Conservation (phyloP, 2,329 filamentous ascomycete species). For the Cladophialophora yegresii region DNA sequence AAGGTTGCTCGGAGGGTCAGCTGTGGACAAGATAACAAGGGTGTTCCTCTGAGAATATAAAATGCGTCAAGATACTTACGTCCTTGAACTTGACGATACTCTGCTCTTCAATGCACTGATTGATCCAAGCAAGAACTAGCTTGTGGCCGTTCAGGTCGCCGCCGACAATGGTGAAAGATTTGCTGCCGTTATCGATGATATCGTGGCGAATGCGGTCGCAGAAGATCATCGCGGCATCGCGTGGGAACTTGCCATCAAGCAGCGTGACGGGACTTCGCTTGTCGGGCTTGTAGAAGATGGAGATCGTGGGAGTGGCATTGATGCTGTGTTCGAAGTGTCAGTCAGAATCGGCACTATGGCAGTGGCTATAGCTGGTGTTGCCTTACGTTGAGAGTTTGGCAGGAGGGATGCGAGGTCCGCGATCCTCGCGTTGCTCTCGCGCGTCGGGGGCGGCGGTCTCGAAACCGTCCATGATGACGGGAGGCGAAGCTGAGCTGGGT, state of each 20-base stretch:
- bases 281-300: constrained; percentile 28
- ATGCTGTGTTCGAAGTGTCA: constrained; percentile 14
- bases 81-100: constrained; percentile 27
- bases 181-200: constrained; percentile 29
- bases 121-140: constrained; percentile 29
- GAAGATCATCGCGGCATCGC: constrained; percentile 32
- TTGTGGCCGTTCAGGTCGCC: constrained; percentile 24
- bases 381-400: constrained; percentile 28
- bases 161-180: constrained; percentile 31
- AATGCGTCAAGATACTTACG: constrained; percentile 6
- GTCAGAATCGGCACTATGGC: neutral
- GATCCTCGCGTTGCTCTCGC: constrained; percentile 24
- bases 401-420: constrained; percentile 29
- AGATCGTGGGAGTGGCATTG: constrained; percentile 27
- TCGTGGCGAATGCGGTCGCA: constrained; percentile 30
- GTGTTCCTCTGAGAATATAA: neutral
- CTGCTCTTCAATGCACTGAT: constrained; percentile 22
- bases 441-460: constrained; percentile 6
- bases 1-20: neutral
- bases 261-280: constrained; percentile 17
- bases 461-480: constrained; percentile 24
- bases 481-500: neutral
- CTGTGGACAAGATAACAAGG: neutral
- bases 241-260: constrained; percentile 25
- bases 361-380: neutral